phyloP scores from a whole-genome alignment of 345 rosid species.

The Nephelium lappaceum region DNA sequence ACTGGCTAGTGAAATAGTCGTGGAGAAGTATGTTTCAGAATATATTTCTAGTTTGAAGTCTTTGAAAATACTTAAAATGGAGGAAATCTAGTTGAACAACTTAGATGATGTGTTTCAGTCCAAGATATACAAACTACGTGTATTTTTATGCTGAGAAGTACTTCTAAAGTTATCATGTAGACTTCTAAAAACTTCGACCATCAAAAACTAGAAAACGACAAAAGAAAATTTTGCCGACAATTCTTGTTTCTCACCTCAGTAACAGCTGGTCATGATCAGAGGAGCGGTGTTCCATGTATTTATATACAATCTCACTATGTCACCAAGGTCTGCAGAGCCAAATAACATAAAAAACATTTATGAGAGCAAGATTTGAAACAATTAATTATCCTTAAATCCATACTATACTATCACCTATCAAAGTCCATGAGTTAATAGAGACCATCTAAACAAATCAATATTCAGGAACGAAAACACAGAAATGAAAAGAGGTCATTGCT shows the following conservation, averaged over 20 bases:
- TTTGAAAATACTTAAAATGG: background rate
- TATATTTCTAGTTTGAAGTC: too few species aligned
- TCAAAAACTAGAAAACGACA: background rate
- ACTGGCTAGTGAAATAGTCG: too few species aligned
- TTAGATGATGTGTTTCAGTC: background rate
- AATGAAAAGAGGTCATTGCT: background rate
- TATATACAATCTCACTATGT: constrained; percentile 52
- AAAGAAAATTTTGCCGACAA: background rate
- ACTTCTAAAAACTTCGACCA: constrained; percentile 7
- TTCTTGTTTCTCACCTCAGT: constrained; percentile 51
- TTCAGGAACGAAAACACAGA: background rate
- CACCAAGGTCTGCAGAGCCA: constrained; percentile 62
- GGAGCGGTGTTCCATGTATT: constrained; percentile 55
- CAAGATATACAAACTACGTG: background rate
- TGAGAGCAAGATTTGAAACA: background rate
- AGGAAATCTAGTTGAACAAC: background rate
- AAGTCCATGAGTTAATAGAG: background rate
- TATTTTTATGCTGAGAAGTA: background rate
- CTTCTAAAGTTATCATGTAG: background rate
- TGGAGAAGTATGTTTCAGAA: too few species aligned
- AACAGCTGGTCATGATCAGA: constrained; percentile 50
- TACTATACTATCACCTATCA: background rate
- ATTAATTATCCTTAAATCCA: background rate
- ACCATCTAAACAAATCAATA: too few species aligned
- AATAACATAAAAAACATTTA: background rate